Evolutionary conservation across 257 asterid genomes (phyloP).

Genomic region (Ligustrum vulgare): DNA sequence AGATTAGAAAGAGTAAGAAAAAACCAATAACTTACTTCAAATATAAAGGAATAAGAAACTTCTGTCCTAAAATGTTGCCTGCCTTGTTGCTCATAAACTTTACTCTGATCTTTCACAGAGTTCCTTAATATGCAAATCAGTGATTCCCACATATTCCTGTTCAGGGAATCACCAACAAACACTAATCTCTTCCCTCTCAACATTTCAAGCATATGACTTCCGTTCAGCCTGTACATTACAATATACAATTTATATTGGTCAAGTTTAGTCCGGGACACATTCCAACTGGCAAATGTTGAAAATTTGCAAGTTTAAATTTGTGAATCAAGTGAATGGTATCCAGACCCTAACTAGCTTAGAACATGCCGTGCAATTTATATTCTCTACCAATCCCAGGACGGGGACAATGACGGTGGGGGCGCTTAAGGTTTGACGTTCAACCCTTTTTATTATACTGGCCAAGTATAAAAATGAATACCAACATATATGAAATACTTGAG

Average conservation of each 20-base stretch:
- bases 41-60: slow-evolving; percentile 61
- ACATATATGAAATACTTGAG: too few relatives aligned
- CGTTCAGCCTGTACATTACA: slow-evolving; percentile 50
- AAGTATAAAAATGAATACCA: too few relatives aligned
- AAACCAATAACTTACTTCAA: slow-evolving; percentile 45
- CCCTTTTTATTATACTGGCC: not conserved
- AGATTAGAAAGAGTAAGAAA: not conserved
- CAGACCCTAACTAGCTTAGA: too few relatives aligned
- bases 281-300: too few relatives aligned
- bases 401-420: too few relatives aligned
- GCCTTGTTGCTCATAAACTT: slow-evolving; percentile 64
- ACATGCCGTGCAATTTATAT: too few relatives aligned
- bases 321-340: too few relatives aligned
- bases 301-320: too few relatives aligned
- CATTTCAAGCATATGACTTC: slow-evolving; percentile 61
- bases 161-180: slow-evolving; percentile 74
- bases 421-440: too few relatives aligned
- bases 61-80: slow-evolving; percentile 53
- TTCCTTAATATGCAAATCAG: slow-evolving; percentile 64
- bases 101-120: slow-evolving; percentile 50
- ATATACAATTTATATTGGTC: not conserved
- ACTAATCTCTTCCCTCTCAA: slow-evolving; percentile 65
- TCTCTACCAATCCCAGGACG: too few relatives aligned
- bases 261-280: too few relatives aligned
- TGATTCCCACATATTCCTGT: slow-evolving; percentile 89